These are phyloP conservation scores for Marasmius sp. DNA, from an alignment of 1,284 basidiomycete species.

Conservation along the genomic window DNA sequence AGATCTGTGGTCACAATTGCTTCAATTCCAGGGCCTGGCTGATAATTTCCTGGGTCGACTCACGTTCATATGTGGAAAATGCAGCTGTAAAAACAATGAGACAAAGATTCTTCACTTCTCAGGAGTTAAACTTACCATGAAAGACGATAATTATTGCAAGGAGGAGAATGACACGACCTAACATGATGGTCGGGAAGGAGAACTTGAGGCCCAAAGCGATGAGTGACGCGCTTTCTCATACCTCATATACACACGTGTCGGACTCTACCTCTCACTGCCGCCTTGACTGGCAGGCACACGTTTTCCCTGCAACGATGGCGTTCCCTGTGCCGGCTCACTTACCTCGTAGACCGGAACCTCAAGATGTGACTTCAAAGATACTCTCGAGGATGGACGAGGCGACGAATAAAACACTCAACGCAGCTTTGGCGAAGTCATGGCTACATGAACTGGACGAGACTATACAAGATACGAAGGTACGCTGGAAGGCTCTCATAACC, in stretches of 20 bases:
- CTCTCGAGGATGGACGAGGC: conserved; percentile 67
- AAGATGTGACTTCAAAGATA: conserved; percentile 67
- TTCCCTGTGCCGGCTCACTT: conserved; percentile 71
- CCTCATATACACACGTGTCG: conserved; percentile 6
- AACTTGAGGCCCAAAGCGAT: not conserved
- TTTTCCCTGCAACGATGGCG: conserved; percentile 47
- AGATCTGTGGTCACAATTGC: conserved; percentile 46
- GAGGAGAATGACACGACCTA: conserved; percentile 42
- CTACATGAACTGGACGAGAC: conserved; percentile 66
- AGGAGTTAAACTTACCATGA: conserved; percentile 40
- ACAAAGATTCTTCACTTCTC: not conserved
- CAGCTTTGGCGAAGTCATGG: conserved; percentile 65
- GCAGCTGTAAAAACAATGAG: conserved; percentile 28
- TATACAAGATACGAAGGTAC: conserved; percentile 67
- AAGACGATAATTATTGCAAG: conserved; percentile 46
- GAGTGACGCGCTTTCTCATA: not conserved
- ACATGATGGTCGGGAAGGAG: conserved; percentile 33
- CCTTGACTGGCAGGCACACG: conserved; percentile 1
- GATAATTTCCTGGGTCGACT: conserved; percentile 20
- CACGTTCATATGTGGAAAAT: conserved; percentile 63
- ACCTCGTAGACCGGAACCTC: conserved; percentile 50
- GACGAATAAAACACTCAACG: conserved; percentile 53
- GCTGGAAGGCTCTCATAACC: conserved; percentile 9
- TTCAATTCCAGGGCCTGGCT: not conserved
- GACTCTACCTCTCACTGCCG: not conserved